Evolutionary conservation across 495 filamentous ascomycete species (phyloP).

Genomic region (Schizothecium vesticola): DNA sequence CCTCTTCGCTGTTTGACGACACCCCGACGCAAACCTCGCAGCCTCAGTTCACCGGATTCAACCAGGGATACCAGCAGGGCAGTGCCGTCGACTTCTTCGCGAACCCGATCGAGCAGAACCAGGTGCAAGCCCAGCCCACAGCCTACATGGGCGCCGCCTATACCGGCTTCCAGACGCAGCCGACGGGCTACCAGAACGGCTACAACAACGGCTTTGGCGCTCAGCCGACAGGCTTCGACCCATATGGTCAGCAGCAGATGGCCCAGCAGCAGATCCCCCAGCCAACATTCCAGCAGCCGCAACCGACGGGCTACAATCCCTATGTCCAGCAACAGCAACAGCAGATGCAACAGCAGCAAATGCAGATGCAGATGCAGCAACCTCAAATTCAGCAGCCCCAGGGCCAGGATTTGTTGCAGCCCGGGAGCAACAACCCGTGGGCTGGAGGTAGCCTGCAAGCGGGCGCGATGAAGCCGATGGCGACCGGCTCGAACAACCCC

Average conservation of each 20-base stretch:
- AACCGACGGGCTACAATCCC: conserved; percentile 76
- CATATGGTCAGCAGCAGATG: conserved; percentile 52
- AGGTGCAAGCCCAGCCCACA: conserved; percentile 68
- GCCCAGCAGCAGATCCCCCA: conserved; percentile 48
- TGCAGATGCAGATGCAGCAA: conserved; percentile 34
- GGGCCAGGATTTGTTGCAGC: conserved; percentile 40
- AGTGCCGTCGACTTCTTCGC: conserved; percentile 93
- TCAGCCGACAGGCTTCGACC: conserved; percentile 34
- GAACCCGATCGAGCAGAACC: conserved; percentile 73
- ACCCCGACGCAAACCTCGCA: conserved; percentile 54
- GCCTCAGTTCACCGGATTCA: conserved; percentile 79
- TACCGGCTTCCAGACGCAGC: conserved; percentile 48
- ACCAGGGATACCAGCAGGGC: conserved; percentile 96
- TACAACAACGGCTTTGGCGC: conserved; percentile 43
- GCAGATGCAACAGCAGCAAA: conserved; percentile 43
- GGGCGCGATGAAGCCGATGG: conserved; percentile 49
- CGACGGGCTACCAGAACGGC: conserved; percentile 59
- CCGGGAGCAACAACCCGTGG: conserved; percentile 87
- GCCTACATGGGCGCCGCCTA: conserved; percentile 85
- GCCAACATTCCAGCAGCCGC: conserved; percentile 59
- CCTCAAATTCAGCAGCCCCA: conserved; percentile 52
- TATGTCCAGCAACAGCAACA: conserved; percentile 52
- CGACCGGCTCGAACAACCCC: conserved; percentile 94
- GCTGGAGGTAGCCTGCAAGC: conserved; percentile 43
- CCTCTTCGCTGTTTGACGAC: conserved; percentile 82